Conservation (phyloP, 768 basidiomycete species). For the Suillus sp. region DNA sequence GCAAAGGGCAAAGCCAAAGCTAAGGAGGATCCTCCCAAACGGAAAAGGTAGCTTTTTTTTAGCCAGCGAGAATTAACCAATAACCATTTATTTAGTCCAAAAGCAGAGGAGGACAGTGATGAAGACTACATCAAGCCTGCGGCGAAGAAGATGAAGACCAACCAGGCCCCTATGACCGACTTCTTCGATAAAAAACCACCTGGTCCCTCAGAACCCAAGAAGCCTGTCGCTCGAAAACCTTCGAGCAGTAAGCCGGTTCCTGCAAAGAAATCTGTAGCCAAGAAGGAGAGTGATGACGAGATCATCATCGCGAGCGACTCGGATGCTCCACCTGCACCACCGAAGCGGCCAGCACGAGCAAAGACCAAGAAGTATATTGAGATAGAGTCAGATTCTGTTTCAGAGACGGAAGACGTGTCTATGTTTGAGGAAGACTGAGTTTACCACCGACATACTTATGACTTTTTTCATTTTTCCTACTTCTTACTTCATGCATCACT, state of each 20-base stretch:
- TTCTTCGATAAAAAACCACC: slow-evolving; percentile 55
- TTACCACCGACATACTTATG: slow-evolving; percentile 9
- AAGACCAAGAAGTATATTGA: slow-evolving; percentile 66
- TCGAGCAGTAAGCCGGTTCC: slow-evolving; percentile 62
- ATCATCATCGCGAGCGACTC: slow-evolving; percentile 47
- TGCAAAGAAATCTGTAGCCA: slow-evolving; percentile 49
- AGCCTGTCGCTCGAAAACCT: slow-evolving; percentile 47
- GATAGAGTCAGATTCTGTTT: slow-evolving; percentile 52
- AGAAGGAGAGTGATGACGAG: slow-evolving; percentile 47
- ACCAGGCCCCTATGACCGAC: slow-evolving; percentile 52
- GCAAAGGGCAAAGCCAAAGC: slow-evolving; percentile 49
- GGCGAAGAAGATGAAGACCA: slow-evolving; percentile 52
- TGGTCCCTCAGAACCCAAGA: slow-evolving; percentile 42
- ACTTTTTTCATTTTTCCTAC: background rate
- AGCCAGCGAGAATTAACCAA: slow-evolving; percentile 18
- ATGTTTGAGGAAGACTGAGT: slow-evolving; percentile 48
- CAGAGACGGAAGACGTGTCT: slow-evolving; percentile 46
- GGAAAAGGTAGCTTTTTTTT: slow-evolving; percentile 57
- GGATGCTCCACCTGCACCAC: slow-evolving; percentile 41
- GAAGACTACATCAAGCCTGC: slow-evolving; percentile 47
- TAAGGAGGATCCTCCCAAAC: slow-evolving; percentile 45
- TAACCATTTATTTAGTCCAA: slow-evolving; percentile 29
- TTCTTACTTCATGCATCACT: background rate
- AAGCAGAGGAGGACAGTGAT: slow-evolving; percentile 40
- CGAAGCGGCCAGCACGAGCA: slow-evolving; percentile 51